Evolutionary conservation across 768 basidiomycete genomes (phyloP), one percentile per base, ranked within the genome.

Genomic region (Auricularia cornea): DNA sequence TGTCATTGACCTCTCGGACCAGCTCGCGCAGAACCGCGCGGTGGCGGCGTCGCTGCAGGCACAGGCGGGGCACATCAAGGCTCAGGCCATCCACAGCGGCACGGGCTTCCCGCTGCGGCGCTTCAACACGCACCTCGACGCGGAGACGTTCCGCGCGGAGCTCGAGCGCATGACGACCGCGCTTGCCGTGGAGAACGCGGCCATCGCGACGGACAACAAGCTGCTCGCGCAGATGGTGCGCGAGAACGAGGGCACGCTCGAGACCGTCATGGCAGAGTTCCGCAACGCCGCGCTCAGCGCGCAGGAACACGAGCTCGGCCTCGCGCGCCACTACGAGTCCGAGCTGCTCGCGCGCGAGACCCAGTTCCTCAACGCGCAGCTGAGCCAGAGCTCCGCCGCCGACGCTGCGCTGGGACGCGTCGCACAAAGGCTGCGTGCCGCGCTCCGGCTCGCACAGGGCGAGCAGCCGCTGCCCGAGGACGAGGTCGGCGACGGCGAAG

Each of bases 161-260:
- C 78, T 99, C 26, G 94, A 98, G 70, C 83, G 84, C 54, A 92
- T 97, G 87, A 95, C 94, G 67, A 75, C 80, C 3, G 80, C 84
- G 59, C 87, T 98, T 69, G 77, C 82, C 3, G 75, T 82, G 28
- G 95, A 99, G 73, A 99, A 98, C 72, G 88, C 90, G 68, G 76
- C 78, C 5, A 78, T 99, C 51, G 84, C 91, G 69, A 84, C 96
- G 68, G 97, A 98, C 76, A 99, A 98, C 79, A 96, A 97, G 72
- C 96, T 98, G 68, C 81, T 99, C 33, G 91, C 88, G 67, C 78
- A 82, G 4, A 79, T 99, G 61, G 88, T 98, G 69, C 94, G 94
- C 70, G 97, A 99, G 72, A 98, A 97, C 70, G 97, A 99, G 72
- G 90, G 92, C 71, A 98, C 96, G 0, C 77, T 99, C 33, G 97